A percentile compares a stretch with the other conserved stretches of the same genome.
Conservation (phyloP, 208 protist genomes). For the Leishmania guyanensis region DNA sequence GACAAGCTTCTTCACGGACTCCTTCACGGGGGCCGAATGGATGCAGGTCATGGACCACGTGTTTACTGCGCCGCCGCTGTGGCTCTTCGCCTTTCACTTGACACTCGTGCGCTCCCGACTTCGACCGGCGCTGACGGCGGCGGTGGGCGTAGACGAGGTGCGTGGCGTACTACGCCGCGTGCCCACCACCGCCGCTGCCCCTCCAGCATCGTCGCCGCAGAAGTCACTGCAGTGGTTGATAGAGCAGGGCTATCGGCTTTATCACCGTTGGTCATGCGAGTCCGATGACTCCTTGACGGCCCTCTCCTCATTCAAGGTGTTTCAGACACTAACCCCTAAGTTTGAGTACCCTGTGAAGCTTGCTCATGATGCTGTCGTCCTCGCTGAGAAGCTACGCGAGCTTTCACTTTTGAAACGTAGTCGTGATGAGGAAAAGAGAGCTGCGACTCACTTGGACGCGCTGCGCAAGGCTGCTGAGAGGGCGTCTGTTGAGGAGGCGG, state of each 20-base stretch:
- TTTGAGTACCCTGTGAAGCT: slow-evolving; percentile 57
- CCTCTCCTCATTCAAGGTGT: background rate
- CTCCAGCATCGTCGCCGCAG: background rate
- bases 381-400: slow-evolving; percentile 54
- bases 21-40: slow-evolving; percentile 73
- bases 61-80: slow-evolving; percentile 66
- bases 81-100: slow-evolving; percentile 85
- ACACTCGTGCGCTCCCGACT: slow-evolving; percentile 27
- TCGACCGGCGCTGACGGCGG: slow-evolving; percentile 41
- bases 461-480: slow-evolving; percentile 39
- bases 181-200: slow-evolving; percentile 7
- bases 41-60: slow-evolving; percentile 92
- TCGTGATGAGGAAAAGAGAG: slow-evolving; percentile 26
- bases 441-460: slow-evolving; percentile 28
- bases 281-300: background rate
- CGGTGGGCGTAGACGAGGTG: slow-evolving; percentile 45
- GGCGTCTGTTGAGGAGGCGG: slow-evolving; percentile 40
- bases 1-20: slow-evolving; percentile 70
- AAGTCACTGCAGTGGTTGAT: slow-evolving; percentile 36
- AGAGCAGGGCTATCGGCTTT: slow-evolving; percentile 52
- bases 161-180: slow-evolving; percentile 33
- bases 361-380: slow-evolving; percentile 38
- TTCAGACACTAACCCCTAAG: slow-evolving; percentile 5
- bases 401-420: slow-evolving; percentile 43
- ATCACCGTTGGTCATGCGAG: slow-evolving; percentile 18